A percentile compares a stretch with the other conserved stretches of the same genome.
Evolutionary conservation across 108 stramenopile genomes (phyloP).

Genomic region (Skeletonema potamos): DNA sequence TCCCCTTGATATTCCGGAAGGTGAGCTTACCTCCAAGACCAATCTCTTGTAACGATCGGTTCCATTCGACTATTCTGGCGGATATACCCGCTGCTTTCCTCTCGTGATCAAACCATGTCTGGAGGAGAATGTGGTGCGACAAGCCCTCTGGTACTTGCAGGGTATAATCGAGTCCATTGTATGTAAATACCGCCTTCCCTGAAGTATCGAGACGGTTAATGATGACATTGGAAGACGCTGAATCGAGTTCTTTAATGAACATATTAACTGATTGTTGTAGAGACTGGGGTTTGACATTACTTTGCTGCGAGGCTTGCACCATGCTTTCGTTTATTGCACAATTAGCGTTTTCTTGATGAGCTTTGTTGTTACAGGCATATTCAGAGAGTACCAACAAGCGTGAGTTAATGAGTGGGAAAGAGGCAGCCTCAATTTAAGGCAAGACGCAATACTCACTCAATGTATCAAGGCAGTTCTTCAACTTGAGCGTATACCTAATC

Average conservation of each 20-base stretch:
- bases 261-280: conserved; percentile 20
- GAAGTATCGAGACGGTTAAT: conserved; percentile 20
- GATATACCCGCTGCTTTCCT: conserved; percentile 37
- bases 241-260: conserved; percentile 38
- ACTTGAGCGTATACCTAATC: conserved; percentile 27
- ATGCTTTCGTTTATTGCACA: background rate
- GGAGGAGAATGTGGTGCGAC: conserved; percentile 9
- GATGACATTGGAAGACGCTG: conserved; percentile 7
- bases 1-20: conserved; percentile 24
- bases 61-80: conserved; percentile 27
- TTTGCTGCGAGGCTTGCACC: background rate
- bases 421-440: background rate
- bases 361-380: background rate
- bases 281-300: conserved; percentile 7
- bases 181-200: conserved; percentile 25
- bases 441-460: conserved; percentile 16
- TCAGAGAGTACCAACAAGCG: background rate
- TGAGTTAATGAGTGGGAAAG: background rate
- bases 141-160: conserved; percentile 30
- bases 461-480: conserved; percentile 27
- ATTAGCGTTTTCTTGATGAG: background rate
- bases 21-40: conserved; percentile 26
- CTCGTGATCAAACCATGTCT: conserved; percentile 27
- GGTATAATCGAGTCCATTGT: conserved; percentile 27
- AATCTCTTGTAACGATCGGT: conserved; percentile 23